Evolutionary conservation across 2,329 filamentous ascomycete species (phyloP), one percentile per base, ranked within the genome.

Genomic region (Trichoderma sp.): DNA sequence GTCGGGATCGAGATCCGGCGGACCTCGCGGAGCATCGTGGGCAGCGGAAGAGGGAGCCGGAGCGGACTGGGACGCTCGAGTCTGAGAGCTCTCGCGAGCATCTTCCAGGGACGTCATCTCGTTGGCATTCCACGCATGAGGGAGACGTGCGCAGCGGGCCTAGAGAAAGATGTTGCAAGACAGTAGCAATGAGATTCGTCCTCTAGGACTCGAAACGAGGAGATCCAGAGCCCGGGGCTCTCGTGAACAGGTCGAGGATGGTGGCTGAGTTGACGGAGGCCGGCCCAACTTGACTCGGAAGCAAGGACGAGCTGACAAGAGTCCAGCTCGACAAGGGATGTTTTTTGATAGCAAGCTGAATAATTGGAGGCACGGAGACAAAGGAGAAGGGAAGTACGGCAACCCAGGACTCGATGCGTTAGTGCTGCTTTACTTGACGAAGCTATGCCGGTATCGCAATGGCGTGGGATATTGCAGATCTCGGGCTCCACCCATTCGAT

Each of bases 81-180:
- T 76, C 73, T 81, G 80, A 75, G 80, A 81, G 80, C 78, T 79
- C 72, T 80, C 78, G 76, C 78, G 79, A 79, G 78, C 76, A 77
- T 80, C 79, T 78, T 83, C 81, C 71, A 80, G 78, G 67, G 81
- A 78, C 76, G 78, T 81, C 82, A 84, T 84, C 76, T 82, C 82
- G 83, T 75, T 77, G 45, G 27, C 21, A 18, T 53, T 38, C 27
- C 69, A 67, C 50, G 50, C 75, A 76, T 76, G 31, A 63, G 66
- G 66, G 66, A 59, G 69, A 29, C 24, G 33, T 14, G 38, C 29
- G 12, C 29, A 64, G 29, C 9, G 59, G 21, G 56, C 21, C 29
- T 35, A 31, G 59, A 33, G 21, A 11, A 21, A 41, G 29, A 12
- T 24, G 14, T 35, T 31, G 29, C 41, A 64, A 65, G 41, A 21